Evolutionary conservation across 2,329 filamentous ascomycete species (phyloP).

Genomic region (Clonostachys chloroleuca): DNA sequence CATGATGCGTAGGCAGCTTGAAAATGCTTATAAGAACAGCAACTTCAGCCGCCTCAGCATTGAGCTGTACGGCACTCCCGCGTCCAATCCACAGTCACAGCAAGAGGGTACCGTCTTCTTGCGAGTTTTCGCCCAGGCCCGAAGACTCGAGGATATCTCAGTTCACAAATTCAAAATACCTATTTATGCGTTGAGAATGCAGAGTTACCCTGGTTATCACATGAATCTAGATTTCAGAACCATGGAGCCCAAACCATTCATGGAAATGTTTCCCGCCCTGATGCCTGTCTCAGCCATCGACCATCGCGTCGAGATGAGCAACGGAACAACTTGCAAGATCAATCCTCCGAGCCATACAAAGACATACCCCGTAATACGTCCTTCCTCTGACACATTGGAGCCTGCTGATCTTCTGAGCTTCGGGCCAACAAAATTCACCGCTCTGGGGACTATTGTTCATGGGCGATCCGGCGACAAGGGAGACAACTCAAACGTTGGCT

Average conservation of each 20-base stretch:
- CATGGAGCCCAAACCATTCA: conserved; percentile 33
- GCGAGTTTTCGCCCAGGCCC: conserved; percentile 39
- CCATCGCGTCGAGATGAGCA: conserved; percentile 18
- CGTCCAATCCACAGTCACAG: conserved; percentile 33
- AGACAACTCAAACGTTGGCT: conserved; percentile 30
- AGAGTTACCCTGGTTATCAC: conserved; percentile 35
- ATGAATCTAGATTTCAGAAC: conserved; percentile 37
- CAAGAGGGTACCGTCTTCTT: conserved; percentile 43
- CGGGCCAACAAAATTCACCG: conserved; percentile 15
- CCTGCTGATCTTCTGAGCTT: conserved; percentile 14
- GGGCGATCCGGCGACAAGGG: conserved; percentile 28
- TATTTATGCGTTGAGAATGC: conserved; percentile 30
- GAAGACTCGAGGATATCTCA: conserved; percentile 21
- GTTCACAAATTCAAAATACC: conserved; percentile 28
- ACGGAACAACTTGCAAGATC: conserved; percentile 8
- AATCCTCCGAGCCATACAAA: conserved; percentile 5
- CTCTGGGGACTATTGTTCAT: conserved; percentile 14
- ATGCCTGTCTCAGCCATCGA: conserved; percentile 19
- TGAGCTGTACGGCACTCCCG: conserved; percentile 25
- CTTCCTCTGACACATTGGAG: conserved; percentile 14
- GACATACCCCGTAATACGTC: conserved; percentile 10
- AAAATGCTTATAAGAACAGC: conserved; percentile 20
- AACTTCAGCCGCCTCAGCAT: conserved; percentile 29
- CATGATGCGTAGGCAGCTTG: conserved; percentile 33
- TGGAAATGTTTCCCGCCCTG: conserved; percentile 33